Conservation (phyloP, 164 flowering plant genomes). For the Tinospora cordifolia region DNA sequence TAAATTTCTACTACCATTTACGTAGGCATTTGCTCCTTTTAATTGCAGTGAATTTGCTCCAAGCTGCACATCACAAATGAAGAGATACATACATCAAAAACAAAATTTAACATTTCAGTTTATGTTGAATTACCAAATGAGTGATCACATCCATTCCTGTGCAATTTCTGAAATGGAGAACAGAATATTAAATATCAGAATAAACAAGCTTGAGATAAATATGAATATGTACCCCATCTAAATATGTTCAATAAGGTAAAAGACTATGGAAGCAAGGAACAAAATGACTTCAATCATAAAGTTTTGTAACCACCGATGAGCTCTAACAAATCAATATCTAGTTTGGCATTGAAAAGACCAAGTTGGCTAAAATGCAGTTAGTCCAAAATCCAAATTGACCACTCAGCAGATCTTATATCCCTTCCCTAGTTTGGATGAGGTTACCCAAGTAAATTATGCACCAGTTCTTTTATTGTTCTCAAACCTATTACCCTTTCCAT, state of each 20-base stretch:
- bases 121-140: neutral
- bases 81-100: neutral
- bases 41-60: constrained; percentile 87
- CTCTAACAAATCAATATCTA: no score
- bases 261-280: neutral
- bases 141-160: neutral
- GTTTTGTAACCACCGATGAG: no score
- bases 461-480: no score
- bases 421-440: no score
- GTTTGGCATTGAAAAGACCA: no score
- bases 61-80: constrained; percentile 39
- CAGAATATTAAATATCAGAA: neutral
- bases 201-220: neutral
- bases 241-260: neutral
- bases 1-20: constrained; percentile 52
- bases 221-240: neutral
- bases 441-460: no score
- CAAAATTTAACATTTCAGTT: neutral
- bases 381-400: no score
- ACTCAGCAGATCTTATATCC: no score
- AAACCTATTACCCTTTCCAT: no score
- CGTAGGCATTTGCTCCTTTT: constrained; percentile 81
- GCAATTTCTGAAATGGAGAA: neutral
- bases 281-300: neutral
- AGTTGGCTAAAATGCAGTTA: no score